These are phyloP conservation scores for Perkinsela sp. DNA, from an alignment of 208 protist species.

Conservation along the genomic window DNA sequence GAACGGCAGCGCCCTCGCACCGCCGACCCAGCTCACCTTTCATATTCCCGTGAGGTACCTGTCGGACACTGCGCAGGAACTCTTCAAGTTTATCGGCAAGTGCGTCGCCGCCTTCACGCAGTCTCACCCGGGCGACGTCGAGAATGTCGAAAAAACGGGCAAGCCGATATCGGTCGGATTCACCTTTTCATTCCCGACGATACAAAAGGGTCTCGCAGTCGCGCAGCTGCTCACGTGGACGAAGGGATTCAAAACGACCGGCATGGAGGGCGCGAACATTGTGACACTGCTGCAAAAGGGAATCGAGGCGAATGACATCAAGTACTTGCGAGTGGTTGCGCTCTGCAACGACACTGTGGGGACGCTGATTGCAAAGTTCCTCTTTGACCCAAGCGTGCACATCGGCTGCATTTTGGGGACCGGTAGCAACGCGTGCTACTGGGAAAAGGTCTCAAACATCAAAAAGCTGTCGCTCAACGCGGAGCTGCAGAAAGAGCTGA, in stretches of 20 bases:
- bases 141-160: slow-evolving; percentile 10
- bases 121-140: slow-evolving; percentile 9
- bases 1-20: slow-evolving; percentile 10
- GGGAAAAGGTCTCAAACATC: slow-evolving; percentile 27
- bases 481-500: neutral
- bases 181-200: slow-evolving; percentile 66
- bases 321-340: slow-evolving; percentile 33
- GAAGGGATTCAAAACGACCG: slow-evolving; percentile 57
- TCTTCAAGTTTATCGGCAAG: slow-evolving; percentile 57
- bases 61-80: slow-evolving; percentile 13
- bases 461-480: slow-evolving; percentile 11
- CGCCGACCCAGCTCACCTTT: slow-evolving; percentile 14
- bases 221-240: slow-evolving; percentile 62
- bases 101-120: slow-evolving; percentile 19
- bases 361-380: slow-evolving; percentile 37
- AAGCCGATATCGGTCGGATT: slow-evolving; percentile 40
- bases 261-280: slow-evolving; percentile 52
- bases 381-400: slow-evolving; percentile 18
- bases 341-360: slow-evolving; percentile 69
- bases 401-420: slow-evolving; percentile 64
- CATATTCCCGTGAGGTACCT: slow-evolving; percentile 19
- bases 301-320: slow-evolving; percentile 18
- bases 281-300: slow-evolving; percentile 39
- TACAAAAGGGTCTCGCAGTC: slow-evolving; percentile 32
- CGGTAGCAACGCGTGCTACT: slow-evolving; percentile 64